Evolutionary conservation across 1,284 basidiomycete species (phyloP), one percentile per base, ranked within the genome.

Genomic region (Ceratobasidium sp.): DNA sequence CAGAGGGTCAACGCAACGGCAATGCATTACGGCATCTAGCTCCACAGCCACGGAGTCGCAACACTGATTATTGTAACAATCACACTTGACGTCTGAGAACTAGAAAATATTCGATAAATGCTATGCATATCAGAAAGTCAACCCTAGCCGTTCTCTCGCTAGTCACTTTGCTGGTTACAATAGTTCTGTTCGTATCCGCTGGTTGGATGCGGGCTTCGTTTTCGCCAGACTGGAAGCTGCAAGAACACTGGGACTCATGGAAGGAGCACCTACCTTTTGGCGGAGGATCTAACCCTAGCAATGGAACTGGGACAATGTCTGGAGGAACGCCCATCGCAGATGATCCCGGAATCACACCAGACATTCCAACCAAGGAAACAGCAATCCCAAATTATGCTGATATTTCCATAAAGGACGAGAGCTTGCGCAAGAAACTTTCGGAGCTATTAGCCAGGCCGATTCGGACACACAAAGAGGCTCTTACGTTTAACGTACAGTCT

Each of bases 371-470:
- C 14, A 36, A 36, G 47, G 30, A 41, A 14, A 16, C 21, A 13
- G 33, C 33, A 7, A 25, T 25, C 3, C 9, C 29, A 13, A 27
- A 41, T 21, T 66, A 66, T 23, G 21, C 50, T 21, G 23, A 53
- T 23, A 66, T 66, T 6, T 19, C 36, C 5, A 46, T 66, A 21
- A 42, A 66, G 25, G 13, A 53, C 25, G 50, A 42, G 1, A 21
- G 30, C 11, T 36, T 66, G 39, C 49, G 60, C 21, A 66, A 53
- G 14, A 27, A 46, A 16, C 50, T 66, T 1, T 30, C 39, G 11
- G 27, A 52, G 6, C 33, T 72, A 13, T 50, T 72, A 21, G 57
- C 67, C 25, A 33, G 66, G 7, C 71, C 71, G 44, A 53, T 68
- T 39, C 46, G 47, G 21, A 60, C 69, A 4, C 39, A 72, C 25